Percentiles rank a stretch among this genome's conserved stretches.
These are phyloP conservation scores for Cladophialophora yegresii DNA, from an alignment of 2,329 filamentous ascomycete species.

Conservation along the genomic window DNA sequence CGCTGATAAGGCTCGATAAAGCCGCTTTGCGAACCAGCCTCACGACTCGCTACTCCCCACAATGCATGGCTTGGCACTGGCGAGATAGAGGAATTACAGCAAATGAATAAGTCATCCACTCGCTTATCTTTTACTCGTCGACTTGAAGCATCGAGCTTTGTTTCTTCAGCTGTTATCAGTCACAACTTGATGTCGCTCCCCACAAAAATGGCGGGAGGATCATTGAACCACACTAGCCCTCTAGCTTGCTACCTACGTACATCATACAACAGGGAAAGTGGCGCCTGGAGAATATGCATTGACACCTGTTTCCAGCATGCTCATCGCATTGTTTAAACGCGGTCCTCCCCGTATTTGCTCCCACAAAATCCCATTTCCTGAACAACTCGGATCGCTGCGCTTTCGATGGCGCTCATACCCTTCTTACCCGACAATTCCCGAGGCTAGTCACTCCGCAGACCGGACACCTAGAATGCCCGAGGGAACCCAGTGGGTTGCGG, in stretches of 20 bases:
- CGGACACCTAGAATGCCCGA: conserved; percentile 51
- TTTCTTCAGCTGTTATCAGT: not conserved
- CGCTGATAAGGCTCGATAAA: conserved; percentile 2
- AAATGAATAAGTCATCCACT: conserved; percentile 15
- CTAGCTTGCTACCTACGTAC: not conserved
- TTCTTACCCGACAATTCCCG: conserved; percentile 26
- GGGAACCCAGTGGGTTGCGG: conserved; percentile 80
- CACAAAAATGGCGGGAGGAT: not conserved
- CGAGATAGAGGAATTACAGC: conserved; percentile 1
- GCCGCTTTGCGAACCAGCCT: not conserved
- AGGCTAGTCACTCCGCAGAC: conserved; percentile 6
- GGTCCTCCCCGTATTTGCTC: conserved; percentile 2
- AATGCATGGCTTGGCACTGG: not conserved
- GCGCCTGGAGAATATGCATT: conserved; percentile 1
- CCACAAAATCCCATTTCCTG: not conserved
- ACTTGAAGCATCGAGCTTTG: not conserved
- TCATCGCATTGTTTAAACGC: conserved; percentile 5
- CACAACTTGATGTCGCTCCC: not conserved
- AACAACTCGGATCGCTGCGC: conserved; percentile 1
- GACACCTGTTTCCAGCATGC: conserved; percentile 5
- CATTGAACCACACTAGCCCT: not conserved
- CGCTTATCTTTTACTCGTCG: conserved; percentile 11
- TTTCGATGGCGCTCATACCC: not conserved
- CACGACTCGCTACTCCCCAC: conserved; percentile 1
- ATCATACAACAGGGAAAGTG: conserved; percentile 16